Evolutionary conservation across 2,329 filamentous ascomycete species (phyloP), one percentile per base, ranked within the genome.

Genomic region (Fusarium sp.): DNA sequence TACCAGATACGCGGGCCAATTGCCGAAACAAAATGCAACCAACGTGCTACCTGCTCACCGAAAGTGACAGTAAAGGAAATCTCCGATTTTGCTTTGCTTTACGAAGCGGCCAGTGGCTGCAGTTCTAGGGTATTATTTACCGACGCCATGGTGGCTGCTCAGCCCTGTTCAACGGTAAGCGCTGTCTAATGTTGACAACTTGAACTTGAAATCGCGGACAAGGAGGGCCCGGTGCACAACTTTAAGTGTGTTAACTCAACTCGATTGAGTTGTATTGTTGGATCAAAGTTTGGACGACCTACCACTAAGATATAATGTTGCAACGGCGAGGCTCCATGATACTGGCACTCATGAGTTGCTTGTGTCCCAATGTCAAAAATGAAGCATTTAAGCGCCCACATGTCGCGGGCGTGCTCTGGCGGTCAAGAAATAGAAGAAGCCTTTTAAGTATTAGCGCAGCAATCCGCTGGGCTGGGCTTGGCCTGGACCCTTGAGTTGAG

Each of bases 91-190:
- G 27, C 33, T 47, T 45, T 46, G 35, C 13, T 54, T 41, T 65
- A 42, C 33, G 22, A 50, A 38, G 29, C 44, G 33, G 25, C 35
- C 52, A 54, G 35, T 49, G 36, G 52, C n/a, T 47, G 33, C 29
- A 60, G 44, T 29, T 49, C 25, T 50, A 49, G 31, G 46, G 50
- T 44, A 36, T 29, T 46, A 38, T 57, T 45, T 69, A 47, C 46
- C 41, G 25, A 47, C 60, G 72, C 60, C 72, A 73, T 75, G 58
- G 57, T 46, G 66, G 62, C 41, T 62, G 66, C 64, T 75, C 74
- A 76, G 72, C 70, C 70, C 60, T 73, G 74, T 53, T 70, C 17
- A 55, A 56, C 29, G 36, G 56, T 57, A 55, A 62, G 49, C 60
- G 54, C 59, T 46, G 44, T 42, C 44, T 22, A 15, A 36, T 60